Evolutionary conservation across 345 rosid species (phyloP).

Genomic region (Cardamine chenopodiifolia): DNA sequence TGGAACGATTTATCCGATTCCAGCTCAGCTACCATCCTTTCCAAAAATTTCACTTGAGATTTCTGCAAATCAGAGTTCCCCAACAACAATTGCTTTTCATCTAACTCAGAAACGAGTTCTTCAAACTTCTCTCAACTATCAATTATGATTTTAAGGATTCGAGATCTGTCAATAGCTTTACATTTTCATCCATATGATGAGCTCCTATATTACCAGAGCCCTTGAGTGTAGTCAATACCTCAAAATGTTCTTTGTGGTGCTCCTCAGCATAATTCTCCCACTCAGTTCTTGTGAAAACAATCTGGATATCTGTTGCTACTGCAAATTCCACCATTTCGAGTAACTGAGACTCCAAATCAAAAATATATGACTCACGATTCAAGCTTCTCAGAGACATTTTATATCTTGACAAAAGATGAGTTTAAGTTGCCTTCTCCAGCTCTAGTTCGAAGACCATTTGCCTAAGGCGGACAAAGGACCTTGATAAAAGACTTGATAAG

Average conservation of each 20-base stretch:
- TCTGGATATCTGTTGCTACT: constrained; percentile 62
- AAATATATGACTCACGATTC: constrained; percentile 48
- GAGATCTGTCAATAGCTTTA: constrained; percentile 51
- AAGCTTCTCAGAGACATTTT: constrained; percentile 56
- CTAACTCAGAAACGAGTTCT: constrained; percentile 58
- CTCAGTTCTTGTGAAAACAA: constrained; percentile 57
- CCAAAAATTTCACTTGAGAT: constrained; percentile 56
- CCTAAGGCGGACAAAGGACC: constrained; percentile 59
- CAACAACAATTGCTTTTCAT: constrained; percentile 54
- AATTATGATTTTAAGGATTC: constrained; percentile 53
- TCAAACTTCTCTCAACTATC: constrained; percentile 36
- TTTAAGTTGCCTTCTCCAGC: constrained; percentile 57
- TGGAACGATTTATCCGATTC: constrained; percentile 58
- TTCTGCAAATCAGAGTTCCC: constrained; percentile 52
- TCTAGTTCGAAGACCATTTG: constrained; percentile 60
- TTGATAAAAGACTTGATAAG: too few relatives aligned
- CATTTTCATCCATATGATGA: constrained; percentile 56
- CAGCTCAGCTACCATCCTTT: constrained; percentile 56
- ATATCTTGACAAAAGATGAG: constrained; percentile 48
- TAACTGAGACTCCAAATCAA: constrained; percentile 61
- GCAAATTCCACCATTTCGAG: constrained; percentile 60
- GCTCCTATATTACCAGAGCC: constrained; percentile 54
- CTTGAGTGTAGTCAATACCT: constrained; percentile 51
- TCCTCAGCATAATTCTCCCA: constrained; percentile 56
- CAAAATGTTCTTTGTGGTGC: constrained; percentile 56